A percentile compares a stretch with the other conserved stretches of the same genome.
phyloP scores from a whole-genome alignment of 371 early-diverging fungal genomes.

The Mortierella sp. region DNA sequence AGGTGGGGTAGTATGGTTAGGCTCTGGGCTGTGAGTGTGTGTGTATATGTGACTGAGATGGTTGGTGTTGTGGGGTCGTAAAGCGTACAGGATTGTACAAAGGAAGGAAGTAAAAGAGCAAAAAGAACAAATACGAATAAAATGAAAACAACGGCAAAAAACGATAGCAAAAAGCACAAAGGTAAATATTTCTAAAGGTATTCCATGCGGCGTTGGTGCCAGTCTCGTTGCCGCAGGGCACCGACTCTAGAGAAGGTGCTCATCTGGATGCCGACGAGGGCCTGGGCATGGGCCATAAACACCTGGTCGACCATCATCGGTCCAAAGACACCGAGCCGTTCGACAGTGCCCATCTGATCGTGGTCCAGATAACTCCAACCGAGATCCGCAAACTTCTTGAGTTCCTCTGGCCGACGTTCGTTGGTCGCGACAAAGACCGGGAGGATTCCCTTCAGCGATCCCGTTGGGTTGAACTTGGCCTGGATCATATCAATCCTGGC shows the following conservation, averaged over 20 bases:
- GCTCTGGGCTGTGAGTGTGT: not conserved
- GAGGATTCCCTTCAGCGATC: constrained; percentile 18
- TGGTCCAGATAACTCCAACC: constrained; percentile 51
- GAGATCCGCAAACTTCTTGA: constrained; percentile 52
- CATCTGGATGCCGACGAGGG: constrained; percentile 47
- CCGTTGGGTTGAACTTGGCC: constrained; percentile 20
- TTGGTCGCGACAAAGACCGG: constrained; percentile 53
- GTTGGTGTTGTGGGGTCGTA: not conserved
- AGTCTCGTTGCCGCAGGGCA: constrained; percentile 47
- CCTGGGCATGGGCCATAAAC: constrained; percentile 47
- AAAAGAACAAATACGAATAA: not conserved
- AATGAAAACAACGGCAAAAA: not conserved
- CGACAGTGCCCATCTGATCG: constrained; percentile 35
- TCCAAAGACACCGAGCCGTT: constrained; percentile 44
- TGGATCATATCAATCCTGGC: constrained; percentile 37
- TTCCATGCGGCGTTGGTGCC: constrained; percentile 40
- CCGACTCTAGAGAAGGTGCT: constrained; percentile 54
- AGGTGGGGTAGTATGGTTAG: not conserved
- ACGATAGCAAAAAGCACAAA: not conserved
- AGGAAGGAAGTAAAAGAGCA: no score
- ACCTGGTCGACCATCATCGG: constrained; percentile 55
- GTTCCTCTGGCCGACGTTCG: constrained; percentile 45
- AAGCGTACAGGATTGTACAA: constrained; percentile 2
- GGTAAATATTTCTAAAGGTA: constrained; percentile 30
- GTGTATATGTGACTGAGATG: not conserved